Evolutionary conservation across 257 asterid genomes (phyloP), one percentile per base, ranked within the genome.

Genomic region (Solanum habrochaites): DNA sequence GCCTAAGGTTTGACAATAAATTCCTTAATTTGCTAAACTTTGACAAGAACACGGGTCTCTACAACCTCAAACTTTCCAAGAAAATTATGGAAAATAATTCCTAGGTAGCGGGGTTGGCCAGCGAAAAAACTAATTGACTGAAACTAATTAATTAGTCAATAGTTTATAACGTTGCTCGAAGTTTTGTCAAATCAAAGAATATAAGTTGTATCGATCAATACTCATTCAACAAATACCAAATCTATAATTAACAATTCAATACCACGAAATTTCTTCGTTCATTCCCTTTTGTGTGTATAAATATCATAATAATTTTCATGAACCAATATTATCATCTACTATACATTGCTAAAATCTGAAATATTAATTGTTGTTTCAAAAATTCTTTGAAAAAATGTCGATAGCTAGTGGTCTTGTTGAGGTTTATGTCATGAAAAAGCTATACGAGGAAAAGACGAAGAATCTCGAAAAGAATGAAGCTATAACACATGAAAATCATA

Each of bases 371-470:
- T 66, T 66, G 5, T 32, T 66, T 66, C 72, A 66, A 29, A 64
- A 11, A 0, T 66, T 25, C 4, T 2, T n/a, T 25, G 35, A 1
- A 66, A n/a, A 66, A 8, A 92, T 93, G 95, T 89, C 94, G 21
- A 90, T 86, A 11, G 75, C 89, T 21, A 83, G 78, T 11, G 87
- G 86, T 70, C 86, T 94, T 37, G 96, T 88, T 3, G 94, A 93
- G 87, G 92, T 82, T 14, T 91, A 90, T 87, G 90, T 74, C 11
- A 81, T 93, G 93, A 88, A 85, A 66, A 92, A 83, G 86, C 66
- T 91, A 16, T 86, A 93, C 85, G 89, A 47, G 42, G 92, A 93
- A 85, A 94, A 91, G 93, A 91, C 88, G 91, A 91, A 86, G 89
- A 90, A 25, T 66, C 3, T 11, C 0, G 35, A 64, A 0, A 11